Base-by-base conservation (phyloP, 352 stramenopile species). In the Phytophthora pini region DNA sequence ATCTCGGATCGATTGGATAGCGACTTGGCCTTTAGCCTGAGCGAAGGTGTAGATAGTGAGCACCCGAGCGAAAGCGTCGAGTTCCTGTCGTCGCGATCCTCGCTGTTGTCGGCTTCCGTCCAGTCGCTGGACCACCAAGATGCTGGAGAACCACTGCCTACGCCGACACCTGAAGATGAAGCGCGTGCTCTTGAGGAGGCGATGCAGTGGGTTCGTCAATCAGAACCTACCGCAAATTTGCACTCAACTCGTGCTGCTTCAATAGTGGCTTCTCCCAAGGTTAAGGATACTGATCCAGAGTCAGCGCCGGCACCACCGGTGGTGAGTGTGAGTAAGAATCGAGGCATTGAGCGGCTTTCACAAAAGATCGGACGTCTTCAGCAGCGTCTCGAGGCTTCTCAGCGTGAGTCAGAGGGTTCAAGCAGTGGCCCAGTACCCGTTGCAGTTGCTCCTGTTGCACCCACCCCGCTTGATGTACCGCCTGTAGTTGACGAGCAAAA, bases 341-440 rank as follows among this genome's bases (percentile, higher is more conserved):
- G 65, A 43, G 72, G 79, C 2, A 85, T 84, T 40, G 60, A 83
- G 27, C 68, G 79, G 9, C 67, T 85, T 27, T 64, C 76, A 4
- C 68, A 72, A 32, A 85, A 85, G 48, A 88, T 85, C 34, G 76
- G 70, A 5, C 76, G 74, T 17, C 68, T 84, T 12, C 71, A 85
- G 32, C 65, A 82, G 51, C 79, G 79, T 2, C 68, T 85, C 13
- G 65, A 85, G 48, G 65, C 67, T 43, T 66, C 72, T 22, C 67
- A 72, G 49, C 61, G 65, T 46, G 57, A 69, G 10, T 56, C 58
- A 1, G 58, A 72, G 26, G n/a, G 38, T 24, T 57, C 38, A 5
- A 65, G 51, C 17, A 69, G 41, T 27, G 38, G 22, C 11, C 45
- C 43, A 6, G 31, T 26, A 12, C 15, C 59, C 10, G 41, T 17